Evolutionary conservation across 2,329 filamentous ascomycete genomes (phyloP).

Genomic region (Aspergillus sp.): DNA sequence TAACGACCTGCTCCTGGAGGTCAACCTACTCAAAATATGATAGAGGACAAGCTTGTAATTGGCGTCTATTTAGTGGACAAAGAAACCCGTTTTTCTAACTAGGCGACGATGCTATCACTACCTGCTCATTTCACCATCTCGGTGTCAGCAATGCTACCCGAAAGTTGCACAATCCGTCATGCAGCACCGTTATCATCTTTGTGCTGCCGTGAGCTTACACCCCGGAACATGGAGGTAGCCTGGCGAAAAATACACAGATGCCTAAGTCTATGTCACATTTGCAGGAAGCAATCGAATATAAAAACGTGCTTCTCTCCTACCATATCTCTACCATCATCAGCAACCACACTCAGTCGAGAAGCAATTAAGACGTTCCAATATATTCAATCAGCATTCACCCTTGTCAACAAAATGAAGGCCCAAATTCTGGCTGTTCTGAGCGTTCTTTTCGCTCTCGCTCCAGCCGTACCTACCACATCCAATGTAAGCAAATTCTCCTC

Average conservation of each 20-base stretch:
- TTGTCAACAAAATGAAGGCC: not conserved
- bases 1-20: not conserved
- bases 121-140: not conserved
- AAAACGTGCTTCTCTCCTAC: not conserved
- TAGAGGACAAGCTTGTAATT: not conserved
- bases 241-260: not conserved
- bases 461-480: not conserved
- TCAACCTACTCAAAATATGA: too few species aligned
- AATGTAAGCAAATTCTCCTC: not conserved
- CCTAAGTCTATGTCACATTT: not conserved
- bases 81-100: not conserved
- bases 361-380: not conserved
- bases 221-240: not conserved
- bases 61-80: not conserved
- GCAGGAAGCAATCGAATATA: not conserved
- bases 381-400: not conserved
- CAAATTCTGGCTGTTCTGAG: not conserved
- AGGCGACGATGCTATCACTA: not conserved
- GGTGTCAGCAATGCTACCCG: not conserved
- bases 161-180: not conserved
- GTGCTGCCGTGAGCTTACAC: not conserved
- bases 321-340: not conserved
- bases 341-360: not conserved
- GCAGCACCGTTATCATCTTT: too few species aligned
- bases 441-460: not conserved